Base-by-base conservation (phyloP, 1,284 basidiomycete genomes). In the Pyrrhoderma lamaoense region DNA sequence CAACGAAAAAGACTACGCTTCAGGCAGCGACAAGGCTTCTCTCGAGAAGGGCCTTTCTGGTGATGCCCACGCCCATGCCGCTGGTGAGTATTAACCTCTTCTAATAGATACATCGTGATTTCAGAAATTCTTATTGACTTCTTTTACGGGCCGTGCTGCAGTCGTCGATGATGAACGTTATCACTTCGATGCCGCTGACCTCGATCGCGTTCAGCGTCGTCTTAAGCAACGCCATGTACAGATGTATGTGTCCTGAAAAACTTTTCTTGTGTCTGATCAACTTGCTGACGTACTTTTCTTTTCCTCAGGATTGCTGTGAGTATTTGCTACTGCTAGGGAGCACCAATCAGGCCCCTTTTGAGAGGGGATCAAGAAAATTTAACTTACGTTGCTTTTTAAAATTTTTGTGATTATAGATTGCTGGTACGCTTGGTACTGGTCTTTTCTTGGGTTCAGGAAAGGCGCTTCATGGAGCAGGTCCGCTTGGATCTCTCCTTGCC, bases 391-490 rank as follows among this genome's bases (percentile, higher is more conserved):
- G n/a, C n/a, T n/a, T n/a, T n/a, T n/a, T n/a, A n/a, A 5, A 16
- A 22, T 18, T 40, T 23, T 23, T 39, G 49, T 11, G 37, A 13
- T n/a, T 48, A 21, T 58, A 84, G 80, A 82, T 84, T 61, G 82
- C 82, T 51, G 84, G 84, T 35, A 84, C 80, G 27, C 77, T 86
- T 54, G 84, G 84, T 40, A 89, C 86, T 1, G 88, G 87, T 62
- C 72, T 90, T 18, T 93, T 93, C 71, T 72, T 93, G 39, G 88
- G 88, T 56, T 82, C 85, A 11, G 90, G 89, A 18, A 69, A 73
- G 49, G 74, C 81, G 2, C 69, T 85, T 13, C 60, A 64, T 11
- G 65, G 61, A 11, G 76, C 77, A 50, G 82, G 84, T 13, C 84
- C 78, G 40, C 64, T 75, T 42, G 84, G 77, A 52, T 79, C 80